phyloP scores from a whole-genome alignment of 192 early-diverging fungal genomes.

The Linnemannia elongata region DNA sequence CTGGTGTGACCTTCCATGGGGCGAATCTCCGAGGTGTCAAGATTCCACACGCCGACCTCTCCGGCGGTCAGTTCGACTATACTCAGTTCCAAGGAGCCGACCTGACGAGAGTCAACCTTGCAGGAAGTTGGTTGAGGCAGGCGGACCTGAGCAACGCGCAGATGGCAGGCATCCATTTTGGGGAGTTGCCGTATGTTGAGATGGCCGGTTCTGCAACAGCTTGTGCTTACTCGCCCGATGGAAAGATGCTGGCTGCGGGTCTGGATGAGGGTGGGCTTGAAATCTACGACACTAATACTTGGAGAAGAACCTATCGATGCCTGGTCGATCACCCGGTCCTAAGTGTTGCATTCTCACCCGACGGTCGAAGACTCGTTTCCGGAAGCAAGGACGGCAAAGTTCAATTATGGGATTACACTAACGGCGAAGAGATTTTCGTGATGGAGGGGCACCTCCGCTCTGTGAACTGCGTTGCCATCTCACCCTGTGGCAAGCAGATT shows the following conservation, averaged over 20 bases:
- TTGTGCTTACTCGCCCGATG: not conserved
- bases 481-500: not conserved
- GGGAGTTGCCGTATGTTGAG: not conserved
- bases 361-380: not conserved
- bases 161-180: constrained; percentile 7
- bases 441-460: not conserved
- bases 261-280: not conserved
- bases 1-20: not conserved
- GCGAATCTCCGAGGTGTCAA: not conserved
- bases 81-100: constrained; percentile 9
- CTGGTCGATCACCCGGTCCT: too few relatives aligned
- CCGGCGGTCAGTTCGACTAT: constrained; percentile 3
- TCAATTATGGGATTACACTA: not conserved
- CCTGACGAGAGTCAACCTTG: not conserved
- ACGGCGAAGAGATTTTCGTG: not conserved
- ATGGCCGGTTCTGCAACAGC: not conserved
- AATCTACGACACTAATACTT: not conserved
- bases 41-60: constrained; percentile 6
- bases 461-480: not conserved
- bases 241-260: not conserved
- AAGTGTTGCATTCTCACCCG: not conserved
- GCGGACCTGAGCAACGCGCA: not conserved
- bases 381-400: not conserved
- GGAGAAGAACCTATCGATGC: not conserved
- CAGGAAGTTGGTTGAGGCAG: not conserved